A percentile compares a stretch with the other conserved stretches of the same genome.
These are phyloP conservation scores for Pseudocercospora musae DNA, from an alignment of 2,329 filamentous ascomycete species.

Conservation along the genomic window DNA sequence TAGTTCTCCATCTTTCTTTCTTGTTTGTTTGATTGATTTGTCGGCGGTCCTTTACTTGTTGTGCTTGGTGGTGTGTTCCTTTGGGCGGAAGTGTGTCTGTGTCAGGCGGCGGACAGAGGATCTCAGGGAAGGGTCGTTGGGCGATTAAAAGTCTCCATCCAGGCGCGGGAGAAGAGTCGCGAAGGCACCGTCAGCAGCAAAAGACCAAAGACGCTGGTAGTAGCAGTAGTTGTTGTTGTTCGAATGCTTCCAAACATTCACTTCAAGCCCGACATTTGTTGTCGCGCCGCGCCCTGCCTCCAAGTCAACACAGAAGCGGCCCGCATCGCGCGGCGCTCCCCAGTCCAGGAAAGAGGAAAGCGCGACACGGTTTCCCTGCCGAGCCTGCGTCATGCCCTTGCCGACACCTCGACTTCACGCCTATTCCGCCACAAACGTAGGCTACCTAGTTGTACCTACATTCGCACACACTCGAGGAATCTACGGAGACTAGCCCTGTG, in stretches of 20 bases:
- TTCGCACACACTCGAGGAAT: not conserved
- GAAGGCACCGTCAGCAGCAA: slow-evolving; percentile 2
- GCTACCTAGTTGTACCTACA: too few species aligned
- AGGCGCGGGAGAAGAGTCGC: slow-evolving; percentile 3
- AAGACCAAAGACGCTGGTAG: not conserved
- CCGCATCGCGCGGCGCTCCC: not conserved
- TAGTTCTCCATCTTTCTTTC: slow-evolving; percentile 65
- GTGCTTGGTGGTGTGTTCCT: not conserved
- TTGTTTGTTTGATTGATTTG: not conserved
- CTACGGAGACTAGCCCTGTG: not conserved
- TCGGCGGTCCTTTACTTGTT: not conserved
- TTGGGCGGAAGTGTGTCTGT: not conserved
- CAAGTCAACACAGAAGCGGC: not conserved
- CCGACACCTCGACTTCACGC: too few species aligned
- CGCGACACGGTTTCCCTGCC: not conserved
- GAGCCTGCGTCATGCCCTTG: too few species aligned
- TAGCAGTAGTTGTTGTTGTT: too few species aligned
- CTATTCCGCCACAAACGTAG: not conserved
- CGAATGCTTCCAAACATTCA: not conserved
- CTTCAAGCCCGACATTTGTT: not conserved
- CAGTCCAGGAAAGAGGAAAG: too few species aligned
- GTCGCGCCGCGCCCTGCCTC: slow-evolving; percentile 1
- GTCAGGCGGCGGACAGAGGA: not conserved
- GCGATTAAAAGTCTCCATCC: slow-evolving; percentile 5
- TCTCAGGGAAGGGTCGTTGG: not conserved